Base-by-base conservation (phyloP, 495 filamentous ascomycete genomes). In the Penicillium dipodomyicola region DNA sequence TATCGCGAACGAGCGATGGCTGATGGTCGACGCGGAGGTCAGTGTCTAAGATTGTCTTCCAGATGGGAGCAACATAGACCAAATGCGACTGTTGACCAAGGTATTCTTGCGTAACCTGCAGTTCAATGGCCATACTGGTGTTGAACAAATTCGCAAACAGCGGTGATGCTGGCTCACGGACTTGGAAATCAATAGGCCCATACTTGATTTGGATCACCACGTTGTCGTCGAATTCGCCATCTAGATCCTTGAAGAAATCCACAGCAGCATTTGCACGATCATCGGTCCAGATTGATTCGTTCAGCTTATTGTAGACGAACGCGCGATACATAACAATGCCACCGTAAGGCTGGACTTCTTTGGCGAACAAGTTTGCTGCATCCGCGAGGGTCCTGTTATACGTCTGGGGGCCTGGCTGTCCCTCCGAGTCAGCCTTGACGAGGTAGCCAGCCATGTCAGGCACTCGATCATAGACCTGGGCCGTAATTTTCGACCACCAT, bases 141-240 rank as follows among this genome's bases (percentile, higher is more conserved):
- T 84, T 69, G 42, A 62, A 65, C 9, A 89, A 59, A 60, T 87
- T 79, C n/a, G 84, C 79, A 57, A 90, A 88, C 11, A 90, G 70
- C 0, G 87, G 86, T n/a, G 84, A 88, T 1, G 75, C 60, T 1
- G 87, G 83, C 69, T 90, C 87, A 37, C 86, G 83, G 23, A 88
- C 84, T 63, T 90, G 87, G 72, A 90, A 90, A 66, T 90, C 87
- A 61, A 89, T 89, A 0, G 86, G 85, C 0, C 87, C 87, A 56
- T 82, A 87, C 70, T 90, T 90, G 66, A 89, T 85, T 59, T 90
- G 87, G 6, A 89, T 73, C 0, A 88, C 77, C 0, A 89, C 85
- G 59, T 89, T 90, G 52, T 86, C 81, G 23, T 84, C 82, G 45
- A 90, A 89, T 60, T 84, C 60, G 14, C 75, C 81, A 66, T 90